Base-by-base conservation (phyloP, 2,329 filamentous ascomycete species). In the Fonsecaea nubica region DNA sequence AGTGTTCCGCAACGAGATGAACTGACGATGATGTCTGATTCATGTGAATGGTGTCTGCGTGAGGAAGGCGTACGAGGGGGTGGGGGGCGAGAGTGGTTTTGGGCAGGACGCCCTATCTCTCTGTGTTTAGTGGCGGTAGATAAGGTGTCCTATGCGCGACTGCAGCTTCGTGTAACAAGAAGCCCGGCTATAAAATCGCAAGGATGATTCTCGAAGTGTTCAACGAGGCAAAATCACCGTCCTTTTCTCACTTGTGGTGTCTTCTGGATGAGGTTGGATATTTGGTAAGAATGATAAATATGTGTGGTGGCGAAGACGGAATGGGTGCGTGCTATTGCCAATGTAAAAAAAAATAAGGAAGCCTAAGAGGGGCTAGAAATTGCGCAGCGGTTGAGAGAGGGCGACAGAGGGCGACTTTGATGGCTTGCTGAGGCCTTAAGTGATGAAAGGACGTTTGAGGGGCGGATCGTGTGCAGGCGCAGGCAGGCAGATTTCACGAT, bases 21-120 rank as follows among this genome's bases (percentile, higher is more conserved):
- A 58, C 58, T 40, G 63, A 53, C 15, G 68, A 66, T 25, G 62
- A 60, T 69, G 65, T 50, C 36, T 58, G 65, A 68, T 70, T 70
- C 68, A 70, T 70, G 68, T 70, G 68, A 70, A 67, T 66, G 57
- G 62, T 45, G 58, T 50, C 18, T 38, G 45, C 45, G 45, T 18
- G 33, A 21, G 36, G 45, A 40, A 33, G n/a, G 58, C 42, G 66
- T 25, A 62, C 33, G 32, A 58, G 60, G 38, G 30, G 56, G 68
- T 56, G 62, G 55, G 56, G 63, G 60, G 35, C 18, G 42, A 52
- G 53, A 33, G 40, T 60, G 52, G 56, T 55, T 50, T 56, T 48
- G 68, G 68, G 68, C 68, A 63, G 56, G 59, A 33, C 32, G 65
- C 68, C 64, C 68, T 66, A 67, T 70, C 65, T 70, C 60, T 68